Evolutionary conservation across 176 grass and related monocot species (phyloP), one percentile per base, ranked within the genome.

Genomic region (Olyra latifolia): DNA sequence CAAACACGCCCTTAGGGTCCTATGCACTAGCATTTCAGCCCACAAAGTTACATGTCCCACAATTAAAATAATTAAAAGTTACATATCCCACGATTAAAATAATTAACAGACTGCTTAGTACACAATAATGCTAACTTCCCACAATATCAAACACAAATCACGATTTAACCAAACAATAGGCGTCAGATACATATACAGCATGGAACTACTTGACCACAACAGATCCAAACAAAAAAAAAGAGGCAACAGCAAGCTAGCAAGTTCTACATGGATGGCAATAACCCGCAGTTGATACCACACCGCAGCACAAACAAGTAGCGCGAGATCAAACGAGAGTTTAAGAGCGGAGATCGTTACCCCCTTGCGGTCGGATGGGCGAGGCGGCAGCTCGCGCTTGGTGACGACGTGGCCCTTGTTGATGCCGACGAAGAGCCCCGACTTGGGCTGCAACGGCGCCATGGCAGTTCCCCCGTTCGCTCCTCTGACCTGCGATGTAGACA

Each of bases 361-460:
- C 62, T 91, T 94, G 66, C 85, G 88, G 40, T 74, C 48, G 35
- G 88, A 90, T 24, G 88, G 91, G 75, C 88, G 91, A 22, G 72
- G 64, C 19, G 88, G 58, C 2, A 91, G 69, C 88, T 91, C 79
- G n/a, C 91, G 73, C 79, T 88, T 90, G 74, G 91, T 94, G 59
- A 94, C 85, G 19, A 90, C 24, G 52, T 91, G 91, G 0, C 85
- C 91, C 56, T 88, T 91, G 88, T 94, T 94, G 13, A 94, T 42
- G 48, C 88, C 91, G 10, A 91, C 85, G 71, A 94, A 88, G 48
- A 94, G 74, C 39, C 91, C 88, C 1, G 85, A 88, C 55, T 94
- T 91, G 62, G 85, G 75, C 82, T 86, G 82, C 42, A 74, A 47
- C 69, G 91, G 79, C 46, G 91, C 82, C 91, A 94, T 91, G 64